Conservation (phyloP, 768 basidiomycete genomes). For the Paxillus ammoniavirescens region DNA sequence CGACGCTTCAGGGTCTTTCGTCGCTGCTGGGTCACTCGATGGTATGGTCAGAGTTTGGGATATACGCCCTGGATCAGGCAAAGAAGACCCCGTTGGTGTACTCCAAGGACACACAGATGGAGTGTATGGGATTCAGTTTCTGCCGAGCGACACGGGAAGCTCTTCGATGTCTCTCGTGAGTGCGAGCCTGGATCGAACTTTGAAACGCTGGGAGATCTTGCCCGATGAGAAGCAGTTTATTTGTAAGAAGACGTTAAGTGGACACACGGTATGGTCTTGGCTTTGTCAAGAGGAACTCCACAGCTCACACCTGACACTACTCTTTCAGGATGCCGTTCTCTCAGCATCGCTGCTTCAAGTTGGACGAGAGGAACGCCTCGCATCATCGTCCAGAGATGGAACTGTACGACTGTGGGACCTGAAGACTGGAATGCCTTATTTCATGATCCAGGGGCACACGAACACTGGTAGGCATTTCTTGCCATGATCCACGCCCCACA, state of each 20-base stretch:
- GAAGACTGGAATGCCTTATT: conserved; percentile 29
- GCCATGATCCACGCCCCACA: conserved; percentile 13
- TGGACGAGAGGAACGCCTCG: conserved; percentile 32
- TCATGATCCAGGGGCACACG: conserved; percentile 36
- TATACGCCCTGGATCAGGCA: conserved; percentile 36
- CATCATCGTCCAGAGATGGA: conserved; percentile 38
- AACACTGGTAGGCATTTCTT: conserved; percentile 31
- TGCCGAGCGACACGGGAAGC: conserved; percentile 13
- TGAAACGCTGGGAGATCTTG: conserved; percentile 47
- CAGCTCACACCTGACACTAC: not conserved
- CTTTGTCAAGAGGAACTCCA: not conserved
- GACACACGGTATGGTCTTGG: conserved; percentile 23
- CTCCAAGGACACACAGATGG: conserved; percentile 30
- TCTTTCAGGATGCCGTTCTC: conserved; percentile 29
- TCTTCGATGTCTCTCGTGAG: conserved; percentile 32
- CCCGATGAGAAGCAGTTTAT: conserved; percentile 24
- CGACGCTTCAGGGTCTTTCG: conserved; percentile 36
- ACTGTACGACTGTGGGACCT: conserved; percentile 38
- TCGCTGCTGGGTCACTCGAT: conserved; percentile 54
- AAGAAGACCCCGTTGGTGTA: conserved; percentile 15
- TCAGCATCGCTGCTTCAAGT: conserved; percentile 31
- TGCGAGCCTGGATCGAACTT: conserved; percentile 28
- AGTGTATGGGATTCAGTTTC: conserved; percentile 32
- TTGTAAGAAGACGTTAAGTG: conserved; percentile 30
- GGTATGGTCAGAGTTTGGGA: conserved; percentile 54